Evolutionary conservation across 2,329 filamentous ascomycete species (phyloP), one percentile per base, ranked within the genome.

Genomic region (Exophiala sp.): DNA sequence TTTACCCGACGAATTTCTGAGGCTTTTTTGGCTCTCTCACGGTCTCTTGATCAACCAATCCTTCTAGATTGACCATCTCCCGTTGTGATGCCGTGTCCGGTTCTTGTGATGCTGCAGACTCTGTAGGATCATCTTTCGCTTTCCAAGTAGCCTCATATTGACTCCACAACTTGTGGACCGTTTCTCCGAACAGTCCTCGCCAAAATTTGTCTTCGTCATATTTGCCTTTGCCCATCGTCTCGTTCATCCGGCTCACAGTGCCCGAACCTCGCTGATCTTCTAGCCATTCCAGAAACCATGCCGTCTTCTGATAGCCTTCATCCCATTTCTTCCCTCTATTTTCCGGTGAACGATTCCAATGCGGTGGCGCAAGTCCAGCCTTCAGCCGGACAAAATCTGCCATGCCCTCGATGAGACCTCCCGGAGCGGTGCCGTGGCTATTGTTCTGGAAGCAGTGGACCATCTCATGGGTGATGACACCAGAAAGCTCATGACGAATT

Each of bases 391-490:
- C 91, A 82, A 89, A 97, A 72, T 97, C 94, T 16, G 92, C 92
- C 49, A 97, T 83, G 0, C 92, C 92, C 71, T 97, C 92, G 52
- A 95, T 86, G 43, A 97, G 71, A 0, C 94, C 94, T 0, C 86
- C 86, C 0, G 87, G 87, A 40, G 83, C 73, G 3, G 71, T 73
- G 0, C 74, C 76, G 8, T 70, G 74, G 1, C 78, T 87, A 63
- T 89, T 86, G 71, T 89, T 87, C 71, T 97, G 92, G 73, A 88
- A 95, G 72, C 91, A 96, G 74, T 97, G 94, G 11, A 97, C 92
- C 58, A 96, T 85, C 72, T 97, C 92, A 68, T 97, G 92, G 1
- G 88, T 87, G 16, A 97, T 71, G 0, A 97, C 91, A 38, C 94
- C 94, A 14, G 82, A 74, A 55, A 96, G 83, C 73, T 97, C 90